Evolutionary conservation across 257 asterid genomes (phyloP).

Genomic region (Sherardia arvensis): DNA sequence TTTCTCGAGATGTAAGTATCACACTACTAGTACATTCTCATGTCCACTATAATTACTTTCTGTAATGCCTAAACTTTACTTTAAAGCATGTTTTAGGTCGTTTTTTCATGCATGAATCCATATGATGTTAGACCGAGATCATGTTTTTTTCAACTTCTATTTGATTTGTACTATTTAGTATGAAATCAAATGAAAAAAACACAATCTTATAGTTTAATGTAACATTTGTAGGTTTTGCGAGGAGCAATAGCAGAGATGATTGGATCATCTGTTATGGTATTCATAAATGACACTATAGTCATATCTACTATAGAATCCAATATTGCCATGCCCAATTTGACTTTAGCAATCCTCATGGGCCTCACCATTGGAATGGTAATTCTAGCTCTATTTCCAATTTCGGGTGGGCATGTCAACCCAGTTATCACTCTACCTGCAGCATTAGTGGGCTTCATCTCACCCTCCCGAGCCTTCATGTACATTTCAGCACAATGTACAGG

Average conservation of each 20-base stretch:
- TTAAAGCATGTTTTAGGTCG: no score
- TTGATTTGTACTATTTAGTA: no score
- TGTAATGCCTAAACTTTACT: no score
- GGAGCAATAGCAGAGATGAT: not conserved
- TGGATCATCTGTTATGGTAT: not conserved
- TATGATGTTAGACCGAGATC: no score
- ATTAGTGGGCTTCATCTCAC: not conserved
- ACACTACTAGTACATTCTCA: no score
- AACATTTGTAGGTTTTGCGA: not conserved
- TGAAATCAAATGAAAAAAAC: no score
- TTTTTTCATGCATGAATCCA: no score
- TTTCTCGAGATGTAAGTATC: not conserved
- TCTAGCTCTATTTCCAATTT: not conserved
- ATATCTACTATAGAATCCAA: not conserved
- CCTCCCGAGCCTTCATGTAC: not conserved
- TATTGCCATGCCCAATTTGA: not conserved
- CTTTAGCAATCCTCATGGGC: not conserved
- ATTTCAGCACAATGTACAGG: not conserved
- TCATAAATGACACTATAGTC: not conserved
- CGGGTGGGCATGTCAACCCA: constrained; percentile 2
- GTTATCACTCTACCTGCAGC: not conserved
- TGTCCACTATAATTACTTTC: no score
- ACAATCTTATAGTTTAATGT: not conserved
- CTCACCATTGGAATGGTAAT: not conserved
- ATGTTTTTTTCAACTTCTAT: no score